Evolutionary conservation across 345 rosid species (phyloP).

Genomic region (Citrus australasica): DNA sequence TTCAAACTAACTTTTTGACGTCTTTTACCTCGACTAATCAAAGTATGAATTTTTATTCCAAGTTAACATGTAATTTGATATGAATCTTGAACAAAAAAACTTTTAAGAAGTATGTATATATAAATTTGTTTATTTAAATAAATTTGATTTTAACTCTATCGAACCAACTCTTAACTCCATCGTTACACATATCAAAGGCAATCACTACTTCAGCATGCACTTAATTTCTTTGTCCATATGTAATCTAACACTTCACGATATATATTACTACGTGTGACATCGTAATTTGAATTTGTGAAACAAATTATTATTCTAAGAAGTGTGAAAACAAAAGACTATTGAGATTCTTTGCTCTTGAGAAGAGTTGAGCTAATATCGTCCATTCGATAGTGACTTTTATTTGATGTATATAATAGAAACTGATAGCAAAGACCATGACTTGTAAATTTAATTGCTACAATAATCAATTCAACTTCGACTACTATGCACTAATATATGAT

Average conservation of each 20-base stretch:
- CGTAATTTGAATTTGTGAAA: too few relatives aligned
- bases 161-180: not conserved
- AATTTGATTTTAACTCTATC: not conserved
- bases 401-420: too few relatives aligned
- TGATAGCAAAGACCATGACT: too few relatives aligned
- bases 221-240: not conserved
- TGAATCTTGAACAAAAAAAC: not conserved
- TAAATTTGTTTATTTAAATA: not conserved
- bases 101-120: not conserved
- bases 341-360: not conserved
- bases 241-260: not conserved
- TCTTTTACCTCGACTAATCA: not conserved
- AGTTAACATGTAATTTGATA: too few relatives aligned
- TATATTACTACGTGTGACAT: not conserved
- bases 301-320: not conserved
- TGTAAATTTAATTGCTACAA: not conserved
- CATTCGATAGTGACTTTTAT: not conserved
- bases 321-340: not conserved
- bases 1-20: not conserved
- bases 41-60: not conserved
- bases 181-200: not conserved
- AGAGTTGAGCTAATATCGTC: not conserved
- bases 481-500: not conserved
- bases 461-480: not conserved
- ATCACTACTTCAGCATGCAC: not conserved